These are phyloP conservation scores for Amaranthus hypochondriacus DNA, from an alignment of 148 eudicot genomes.

Conservation along the genomic window DNA sequence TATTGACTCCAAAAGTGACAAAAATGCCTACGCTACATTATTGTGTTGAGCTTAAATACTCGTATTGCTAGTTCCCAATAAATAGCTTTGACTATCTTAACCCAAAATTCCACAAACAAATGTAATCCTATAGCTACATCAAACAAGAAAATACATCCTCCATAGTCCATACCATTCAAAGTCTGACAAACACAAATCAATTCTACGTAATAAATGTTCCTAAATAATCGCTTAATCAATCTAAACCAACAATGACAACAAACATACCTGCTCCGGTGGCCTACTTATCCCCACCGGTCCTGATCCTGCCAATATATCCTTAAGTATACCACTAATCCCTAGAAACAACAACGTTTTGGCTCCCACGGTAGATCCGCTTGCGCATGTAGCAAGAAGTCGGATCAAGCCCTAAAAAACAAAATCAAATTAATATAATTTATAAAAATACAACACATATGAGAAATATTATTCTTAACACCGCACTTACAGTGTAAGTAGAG, in stretches of 20 bases:
- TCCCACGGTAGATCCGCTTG: conserved; percentile 89
- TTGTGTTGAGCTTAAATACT: no score
- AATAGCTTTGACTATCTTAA: no score
- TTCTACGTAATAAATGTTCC: no score
- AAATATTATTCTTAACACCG: not conserved
- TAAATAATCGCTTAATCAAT: no score
- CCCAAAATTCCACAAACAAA: no score
- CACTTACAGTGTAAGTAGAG: conserved; percentile 79
- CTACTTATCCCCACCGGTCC: conserved; percentile 80
- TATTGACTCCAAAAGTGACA: no score
- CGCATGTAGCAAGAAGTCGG: conserved; percentile 90
- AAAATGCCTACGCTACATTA: no score
- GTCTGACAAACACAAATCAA: not conserved
- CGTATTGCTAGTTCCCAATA: no score
- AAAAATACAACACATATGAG: not conserved
- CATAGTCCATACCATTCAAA: not conserved
- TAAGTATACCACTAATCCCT: conserved; percentile 88
- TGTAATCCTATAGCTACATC: not conserved
- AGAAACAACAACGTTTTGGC: conserved; percentile 83
- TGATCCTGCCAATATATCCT: conserved; percentile 80
- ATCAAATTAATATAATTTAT: conserved; percentile 17
- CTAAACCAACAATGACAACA: not conserved
- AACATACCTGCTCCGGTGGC: conserved; percentile 92
- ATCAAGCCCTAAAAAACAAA: conserved; percentile 62
- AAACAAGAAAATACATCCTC: not conserved